Percentiles rank a stretch among this genome's conserved stretches.
Conservation (phyloP, 768 basidiomycete species). For the Naganishia friedmannii region DNA sequence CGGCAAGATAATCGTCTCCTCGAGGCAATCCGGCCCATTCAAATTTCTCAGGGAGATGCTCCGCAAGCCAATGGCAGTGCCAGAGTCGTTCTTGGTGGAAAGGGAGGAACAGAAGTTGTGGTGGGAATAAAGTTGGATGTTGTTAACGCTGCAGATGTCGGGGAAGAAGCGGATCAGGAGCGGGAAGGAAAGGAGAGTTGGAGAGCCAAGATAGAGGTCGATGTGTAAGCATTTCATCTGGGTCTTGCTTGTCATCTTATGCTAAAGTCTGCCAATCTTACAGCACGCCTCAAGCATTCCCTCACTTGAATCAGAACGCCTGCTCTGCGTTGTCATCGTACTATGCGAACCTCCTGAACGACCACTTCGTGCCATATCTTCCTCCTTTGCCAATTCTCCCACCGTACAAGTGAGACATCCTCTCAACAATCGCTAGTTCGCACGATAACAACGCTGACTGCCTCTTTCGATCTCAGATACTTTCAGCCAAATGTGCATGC, state of each 20-base stretch:
- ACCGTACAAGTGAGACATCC: slow-evolving; percentile 37
- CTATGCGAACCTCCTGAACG: slow-evolving; percentile 38
- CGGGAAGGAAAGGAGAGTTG: slow-evolving; percentile 37
- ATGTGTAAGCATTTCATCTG: slow-evolving; percentile 42
- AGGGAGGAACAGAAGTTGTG: slow-evolving; percentile 45
- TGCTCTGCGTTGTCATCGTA: slow-evolving; percentile 38
- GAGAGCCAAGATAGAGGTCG: slow-evolving; percentile 47
- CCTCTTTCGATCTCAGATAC: slow-evolving; percentile 37
- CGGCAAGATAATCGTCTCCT: slow-evolving; percentile 43
- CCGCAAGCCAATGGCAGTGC: slow-evolving; percentile 49
- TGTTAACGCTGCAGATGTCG: slow-evolving; percentile 34
- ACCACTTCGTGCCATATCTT: slow-evolving; percentile 49
- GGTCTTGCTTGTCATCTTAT: background rate
- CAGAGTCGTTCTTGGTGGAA: slow-evolving; percentile 36
- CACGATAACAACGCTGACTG: background rate
- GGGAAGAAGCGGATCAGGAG: slow-evolving; percentile 28
- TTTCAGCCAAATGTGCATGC: slow-evolving; percentile 48
- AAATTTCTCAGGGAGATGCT: slow-evolving; percentile 44
- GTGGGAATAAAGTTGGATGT: slow-evolving; percentile 51
- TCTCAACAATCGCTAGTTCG: background rate
- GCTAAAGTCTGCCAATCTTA: background rate
- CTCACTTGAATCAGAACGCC: slow-evolving; percentile 31
- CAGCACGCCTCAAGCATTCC: slow-evolving; percentile 49
- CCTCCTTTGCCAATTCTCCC: slow-evolving; percentile 45
- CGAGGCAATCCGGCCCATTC: slow-evolving; percentile 35